A percentile compares a stretch with the other conserved stretches of the same genome.
These are phyloP conservation scores for Ogataea methylovora DNA, from an alignment of 805 yeast species.

Conservation along the genomic window DNA sequence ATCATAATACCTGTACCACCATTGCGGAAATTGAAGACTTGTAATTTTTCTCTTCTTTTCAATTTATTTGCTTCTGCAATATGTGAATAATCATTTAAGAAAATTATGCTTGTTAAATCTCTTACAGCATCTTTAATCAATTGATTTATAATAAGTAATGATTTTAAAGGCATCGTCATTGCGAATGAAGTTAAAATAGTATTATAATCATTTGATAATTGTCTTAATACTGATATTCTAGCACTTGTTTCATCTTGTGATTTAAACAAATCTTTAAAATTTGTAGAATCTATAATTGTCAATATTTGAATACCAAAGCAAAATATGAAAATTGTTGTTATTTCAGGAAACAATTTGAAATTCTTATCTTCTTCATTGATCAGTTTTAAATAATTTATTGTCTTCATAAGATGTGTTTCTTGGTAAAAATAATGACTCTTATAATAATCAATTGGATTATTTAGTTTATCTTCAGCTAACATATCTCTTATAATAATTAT, in stretches of 20 bases:
- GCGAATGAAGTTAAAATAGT: too few species aligned
- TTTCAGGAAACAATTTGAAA: too few species aligned
- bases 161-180: not conserved
- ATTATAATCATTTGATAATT: too few species aligned
- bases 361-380: too few species aligned
- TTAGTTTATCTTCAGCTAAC: too few species aligned
- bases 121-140: constrained; percentile 3
- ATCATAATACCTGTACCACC: constrained; percentile 4
- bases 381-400: too few species aligned
- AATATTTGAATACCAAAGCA: constrained; percentile 4
- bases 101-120: constrained; percentile 4
- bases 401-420: too few species aligned
- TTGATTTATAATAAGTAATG: not conserved
- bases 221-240: too few species aligned
- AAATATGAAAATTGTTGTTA: too few species aligned
- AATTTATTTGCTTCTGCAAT: not conserved
- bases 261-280: not conserved
- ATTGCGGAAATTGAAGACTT: not conserved
- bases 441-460: too few species aligned
- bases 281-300: constrained; percentile 2
- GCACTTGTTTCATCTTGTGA: not conserved
- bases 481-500: too few species aligned
- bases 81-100: constrained; percentile 4
- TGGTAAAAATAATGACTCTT: too few species aligned
- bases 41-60: constrained; percentile 1